Base-by-base conservation (phyloP, 108 stramenopile species). In the Skeletonema grethae region DNA sequence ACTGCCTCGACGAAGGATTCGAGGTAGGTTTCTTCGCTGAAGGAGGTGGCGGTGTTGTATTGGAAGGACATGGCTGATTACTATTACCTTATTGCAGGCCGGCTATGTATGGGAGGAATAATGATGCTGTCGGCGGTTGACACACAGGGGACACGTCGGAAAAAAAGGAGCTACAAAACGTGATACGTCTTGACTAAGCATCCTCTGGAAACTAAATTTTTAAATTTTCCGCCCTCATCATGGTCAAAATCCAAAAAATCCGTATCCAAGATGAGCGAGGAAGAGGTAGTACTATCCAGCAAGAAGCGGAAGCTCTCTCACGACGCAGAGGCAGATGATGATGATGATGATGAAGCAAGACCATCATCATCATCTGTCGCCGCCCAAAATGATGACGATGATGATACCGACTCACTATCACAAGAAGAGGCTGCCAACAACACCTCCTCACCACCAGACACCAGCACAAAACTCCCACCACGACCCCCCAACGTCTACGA, bases 1-100 rank as follows among this genome's bases (percentile, higher is more conserved):
- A 92, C 68, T n/a, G 75, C 67, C 41, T 94, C 93, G 38, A 94
- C 70, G 76, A 90, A 90, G 31, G 86, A 76, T 67, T 94, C 93
- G 34, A 94, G 77, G 75, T 87, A 89, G 1, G 93, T 90, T 69
- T 85, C 90, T 58, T 89, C 90, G 75, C 84, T 72, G 50, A 78
- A 75, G 65, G 70, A 71, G 55, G 64, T 76, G 30, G 72, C 71
- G 35, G 63, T 71, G 35, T 39, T 48, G 46, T 61, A 61, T 61
- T 61, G 60, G 60, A 22, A 61, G 0, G 34, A 35, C 60, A 61
- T 61, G 4, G 25, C 1, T 28, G 25, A 28, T 28, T 28, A 28
- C 25, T 28, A 28, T 1, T 28, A n/a, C 1, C 25, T 28, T 28
- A 28, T 28, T 28, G 25, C 25, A 1, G 25, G 25, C 25, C 25